These are phyloP conservation scores for Clavariopsis aquatica DNA, from an alignment of 495 filamentous ascomycete species.

Conservation along the genomic window DNA sequence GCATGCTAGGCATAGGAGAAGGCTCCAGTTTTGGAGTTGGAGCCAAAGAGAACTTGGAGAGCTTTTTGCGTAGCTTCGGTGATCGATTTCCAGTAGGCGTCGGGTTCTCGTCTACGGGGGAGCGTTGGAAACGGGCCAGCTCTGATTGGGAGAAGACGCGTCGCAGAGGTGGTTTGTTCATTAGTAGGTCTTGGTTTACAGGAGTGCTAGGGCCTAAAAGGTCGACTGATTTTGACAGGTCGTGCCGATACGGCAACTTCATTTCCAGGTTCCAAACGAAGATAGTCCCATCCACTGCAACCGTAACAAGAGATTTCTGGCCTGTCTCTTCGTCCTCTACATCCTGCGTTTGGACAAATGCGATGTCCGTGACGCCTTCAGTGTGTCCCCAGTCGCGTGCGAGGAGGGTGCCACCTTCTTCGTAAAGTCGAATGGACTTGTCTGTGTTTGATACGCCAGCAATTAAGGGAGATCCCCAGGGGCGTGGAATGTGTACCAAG, in stretches of 20 bases:
- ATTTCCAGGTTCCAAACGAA: conserved; percentile 44
- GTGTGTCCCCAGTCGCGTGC: conserved; percentile 93
- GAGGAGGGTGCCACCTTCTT: conserved; percentile 73
- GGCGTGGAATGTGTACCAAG: conserved; percentile 53
- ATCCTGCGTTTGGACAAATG: conserved; percentile 53
- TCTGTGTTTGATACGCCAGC: conserved; percentile 87
- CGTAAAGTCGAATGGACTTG: conserved; percentile 90
- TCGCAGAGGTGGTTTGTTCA: conserved; percentile 42
- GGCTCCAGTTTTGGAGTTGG: conserved; percentile 46
- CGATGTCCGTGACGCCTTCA: conserved; percentile 81
- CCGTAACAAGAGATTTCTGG: conserved; percentile 42
- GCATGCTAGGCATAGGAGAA: conserved; percentile 33
- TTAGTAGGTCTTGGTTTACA: conserved; percentile 33
- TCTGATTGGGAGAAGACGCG: conserved; percentile 46
- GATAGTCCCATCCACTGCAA: conserved; percentile 48
- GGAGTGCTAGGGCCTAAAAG: conserved; percentile 26
- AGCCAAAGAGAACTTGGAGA: conserved; percentile 43
- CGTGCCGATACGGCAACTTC: conserved; percentile 18
- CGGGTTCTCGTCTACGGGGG: conserved; percentile 35
- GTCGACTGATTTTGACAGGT: conserved; percentile 39
- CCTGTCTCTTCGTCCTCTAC: conserved; percentile 11
- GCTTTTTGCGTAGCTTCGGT: conserved; percentile 38
- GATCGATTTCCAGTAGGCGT: conserved; percentile 39
- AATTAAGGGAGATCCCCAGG: conserved; percentile 57
- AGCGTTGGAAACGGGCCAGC: conserved; percentile 43